phyloP scores from a whole-genome alignment of 257 asterid genomes.

The Ballota nigra region DNA sequence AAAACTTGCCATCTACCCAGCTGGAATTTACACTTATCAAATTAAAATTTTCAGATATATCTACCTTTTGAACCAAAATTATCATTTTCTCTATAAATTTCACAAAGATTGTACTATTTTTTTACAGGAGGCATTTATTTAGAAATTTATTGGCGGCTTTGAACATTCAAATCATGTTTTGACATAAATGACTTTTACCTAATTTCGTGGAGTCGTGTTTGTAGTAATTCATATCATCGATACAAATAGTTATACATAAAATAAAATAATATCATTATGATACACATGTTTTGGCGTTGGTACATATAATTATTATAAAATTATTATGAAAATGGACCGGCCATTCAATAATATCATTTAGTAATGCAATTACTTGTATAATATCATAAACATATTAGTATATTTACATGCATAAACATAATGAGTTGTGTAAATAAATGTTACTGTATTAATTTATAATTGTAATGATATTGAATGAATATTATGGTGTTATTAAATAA shows the following conservation, averaged over 20 bases:
- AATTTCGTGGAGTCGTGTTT: not conserved
- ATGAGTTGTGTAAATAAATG: no score
- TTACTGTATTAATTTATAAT: no score
- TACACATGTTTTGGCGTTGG: not conserved
- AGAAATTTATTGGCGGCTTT: not conserved
- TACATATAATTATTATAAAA: no score
- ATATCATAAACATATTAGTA: no score
- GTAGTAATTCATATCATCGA: no score
- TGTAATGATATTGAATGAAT: no score
- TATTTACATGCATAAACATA: no score
- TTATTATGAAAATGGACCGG: no score
- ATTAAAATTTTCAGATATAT: not conserved
- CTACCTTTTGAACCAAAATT: not conserved
- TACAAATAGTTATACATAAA: not conserved
- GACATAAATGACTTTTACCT: not conserved
- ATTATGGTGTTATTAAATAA: no score
- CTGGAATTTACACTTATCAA: conserved; percentile 15
- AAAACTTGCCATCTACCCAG: conserved; percentile 26
- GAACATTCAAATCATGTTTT: not conserved
- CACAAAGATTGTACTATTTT: not conserved
- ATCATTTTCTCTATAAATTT: not conserved
- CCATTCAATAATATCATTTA: no score
- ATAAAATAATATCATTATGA: not conserved
- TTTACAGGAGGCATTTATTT: not conserved
- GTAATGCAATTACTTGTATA: no score